These are phyloP conservation scores for Syzygium aromaticum DNA, from an alignment of 345 rosid genomes.

Conservation along the genomic window DNA sequence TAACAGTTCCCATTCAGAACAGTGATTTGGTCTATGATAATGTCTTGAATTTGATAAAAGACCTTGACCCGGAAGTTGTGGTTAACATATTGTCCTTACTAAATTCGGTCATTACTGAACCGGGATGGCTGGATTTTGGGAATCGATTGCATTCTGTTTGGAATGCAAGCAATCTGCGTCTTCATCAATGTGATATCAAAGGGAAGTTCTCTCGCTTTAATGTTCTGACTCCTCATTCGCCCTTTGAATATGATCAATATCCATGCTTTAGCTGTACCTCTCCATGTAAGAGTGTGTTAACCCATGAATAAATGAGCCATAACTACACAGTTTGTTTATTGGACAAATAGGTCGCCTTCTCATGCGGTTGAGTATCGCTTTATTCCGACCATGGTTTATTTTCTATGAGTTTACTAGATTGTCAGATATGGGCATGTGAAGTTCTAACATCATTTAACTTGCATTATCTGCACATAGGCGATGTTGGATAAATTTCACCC, in stretches of 20 bases:
- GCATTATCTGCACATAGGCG: constrained; percentile 18
- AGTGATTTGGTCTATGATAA: not conserved
- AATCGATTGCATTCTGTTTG: not conserved
- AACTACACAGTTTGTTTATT: not conserved
- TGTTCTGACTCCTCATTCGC: not conserved
- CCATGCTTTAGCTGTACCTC: not conserved
- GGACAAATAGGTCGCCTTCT: not conserved
- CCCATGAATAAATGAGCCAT: not conserved
- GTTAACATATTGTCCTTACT: not conserved
- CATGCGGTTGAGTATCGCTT: not conserved
- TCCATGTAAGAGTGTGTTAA: not conserved
- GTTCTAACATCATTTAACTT: not conserved
- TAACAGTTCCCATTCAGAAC: not conserved
- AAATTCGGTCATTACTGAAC: not conserved
- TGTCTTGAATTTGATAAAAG: not conserved
- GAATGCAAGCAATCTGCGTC: not conserved
- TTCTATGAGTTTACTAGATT: not conserved
- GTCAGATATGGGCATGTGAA: not conserved
- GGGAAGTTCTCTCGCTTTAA: not conserved
- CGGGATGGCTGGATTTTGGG: not conserved
- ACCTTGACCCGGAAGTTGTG: not conserved
- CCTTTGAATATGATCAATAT: not conserved
- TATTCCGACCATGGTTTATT: not conserved
- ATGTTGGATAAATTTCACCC: constrained; percentile 45
- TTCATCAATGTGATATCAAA: not conserved